Percentiles rank a stretch among this genome's conserved stretches.
Evolutionary conservation across 2,329 filamentous ascomycete genomes (phyloP).

Genomic region (Colletotrichum incanum): DNA sequence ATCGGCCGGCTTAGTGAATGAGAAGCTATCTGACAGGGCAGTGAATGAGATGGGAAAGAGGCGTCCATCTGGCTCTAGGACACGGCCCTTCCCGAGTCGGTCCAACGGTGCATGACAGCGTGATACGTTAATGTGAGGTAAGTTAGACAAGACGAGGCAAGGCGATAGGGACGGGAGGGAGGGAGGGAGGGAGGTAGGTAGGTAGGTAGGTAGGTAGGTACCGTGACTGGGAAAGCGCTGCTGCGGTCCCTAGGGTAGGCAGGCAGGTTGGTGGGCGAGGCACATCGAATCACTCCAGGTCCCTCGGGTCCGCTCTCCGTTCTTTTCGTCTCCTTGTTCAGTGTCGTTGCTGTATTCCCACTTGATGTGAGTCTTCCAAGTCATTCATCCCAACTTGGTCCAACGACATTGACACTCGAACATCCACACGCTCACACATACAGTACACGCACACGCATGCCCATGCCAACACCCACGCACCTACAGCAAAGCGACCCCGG

Average conservation of each 20-base stretch:
- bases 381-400: slow-evolving; percentile 38
- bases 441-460: slow-evolving; percentile 9
- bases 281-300: slow-evolving; percentile 1
- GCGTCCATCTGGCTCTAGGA: slow-evolving; percentile 14
- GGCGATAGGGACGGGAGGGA: neutral
- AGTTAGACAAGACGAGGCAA: neutral
- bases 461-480: slow-evolving; percentile 15
- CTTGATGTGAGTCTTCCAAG: slow-evolving; percentile 8
- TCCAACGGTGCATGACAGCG: slow-evolving; percentile 32
- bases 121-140: slow-evolving; percentile 2
- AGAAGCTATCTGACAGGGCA: neutral
- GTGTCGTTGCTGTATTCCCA: neutral
- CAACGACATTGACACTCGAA: slow-evolving; percentile 7
- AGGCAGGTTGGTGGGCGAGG: neutral
- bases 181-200: neutral
- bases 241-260: neutral
- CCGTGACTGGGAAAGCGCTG: slow-evolving; percentile 4
- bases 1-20: neutral
- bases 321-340: neutral
- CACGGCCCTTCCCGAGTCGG: slow-evolving; percentile 36
- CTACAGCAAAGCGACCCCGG: slow-evolving; percentile 27
- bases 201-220: neutral
- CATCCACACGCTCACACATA: slow-evolving; percentile 7
- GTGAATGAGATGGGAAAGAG: neutral
- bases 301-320: slow-evolving; percentile 3